Base-by-base conservation (phyloP, 2,329 filamentous ascomycete species). In the Colletotrichum chrysophilum region DNA sequence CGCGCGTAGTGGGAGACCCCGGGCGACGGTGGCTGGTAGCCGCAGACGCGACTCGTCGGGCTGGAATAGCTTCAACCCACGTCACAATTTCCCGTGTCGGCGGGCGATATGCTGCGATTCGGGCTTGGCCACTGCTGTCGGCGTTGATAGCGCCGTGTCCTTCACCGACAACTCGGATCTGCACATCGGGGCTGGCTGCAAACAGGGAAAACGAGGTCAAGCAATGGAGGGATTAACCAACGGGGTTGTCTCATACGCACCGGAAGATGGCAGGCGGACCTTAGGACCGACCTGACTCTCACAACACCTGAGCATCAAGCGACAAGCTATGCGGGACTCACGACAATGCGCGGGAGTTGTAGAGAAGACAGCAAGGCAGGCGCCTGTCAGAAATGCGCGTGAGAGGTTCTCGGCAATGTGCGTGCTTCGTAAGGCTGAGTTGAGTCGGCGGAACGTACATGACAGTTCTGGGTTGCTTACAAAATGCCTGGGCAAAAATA, bases 381-480 rank as follows among this genome's bases (percentile, higher is more conserved):
- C 38, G 55, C 28, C 26, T 21, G 16, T 66, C 18, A 38, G 43
- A 43, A 61, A 21, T 18, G 9, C 12, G n/a, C 38, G 26, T 24
- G 28, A 43, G 56, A 7, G 30, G 60, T 18, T 52, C 26, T 30
- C 38, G 36, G 30, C 10, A 58, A 36, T 18, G 24, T 52, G 55
- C 68, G 30, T 73, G 64, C 62, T 73, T 69, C 70, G 24, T 65
- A 75, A 65, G 70, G 74, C 74, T 74, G 70, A 74, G 70, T 43
- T 61, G 70, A 74, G 70, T 55, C 30, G 14, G 52, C 43, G 10
- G 18, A 60, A 36, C 64, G 62, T 34, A 70, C 60, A 30, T 36
- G 58, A 62, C 52, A 24, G 18, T 28, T 36, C 58, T 26, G 32
- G 34, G 58, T 28, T 76, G 74, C 70, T 76, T 73, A 74, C 74